Evolutionary conservation across 1,284 basidiomycete genomes (phyloP), one percentile per base, ranked within the genome.

Genomic region (Trichosporon ovoides): DNA sequence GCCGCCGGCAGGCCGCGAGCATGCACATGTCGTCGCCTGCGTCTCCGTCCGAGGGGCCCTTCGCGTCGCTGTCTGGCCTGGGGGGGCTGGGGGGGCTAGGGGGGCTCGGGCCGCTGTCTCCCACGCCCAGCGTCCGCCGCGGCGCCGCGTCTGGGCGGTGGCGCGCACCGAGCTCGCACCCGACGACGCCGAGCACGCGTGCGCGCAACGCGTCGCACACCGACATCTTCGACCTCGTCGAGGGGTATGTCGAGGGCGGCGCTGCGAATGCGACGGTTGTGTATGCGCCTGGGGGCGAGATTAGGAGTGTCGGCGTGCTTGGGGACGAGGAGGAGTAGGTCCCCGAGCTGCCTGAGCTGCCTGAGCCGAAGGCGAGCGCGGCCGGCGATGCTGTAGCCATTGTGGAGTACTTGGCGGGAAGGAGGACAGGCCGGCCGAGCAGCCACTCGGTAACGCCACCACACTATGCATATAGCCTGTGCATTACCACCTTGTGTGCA

Each of bases 261-360:
- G 73, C 75, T 7, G 75, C 76, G 14, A 76, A 76, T 58, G 65
- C 71, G 52, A 77, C 76, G 33, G 70, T 70, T 4, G 69, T 77
- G n/a, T 75, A 73, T 56, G 67, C 68, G 7, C 68, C 76, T 0
- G 70, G 70, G 18, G 72, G 73, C 12, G 69, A 74, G 58, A 63
- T 73, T 24, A 61, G 62, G 43, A 66, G 66, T 55, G 70, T 73
- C 14, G 69, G 73, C 33, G 70, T 72, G n/a, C 54, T 74, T 33
- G 73, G 70, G 3, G 70, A 69, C 20, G 66, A 68, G 38, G 38
- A 55, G 6, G 65, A 63, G 28, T 54, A 62, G 43, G 59, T n/a
- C n/a, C n/a, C n/a, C n/a, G n/a, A n/a, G n/a, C n/a, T n/a, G n/a
- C n/a, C n/a, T n/a, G n/a, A n/a, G n/a, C n/a, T n/a, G n/a, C n/a